Evolutionary conservation across 116 monocot species (phyloP).

Genomic region (Dioscorea cayenensis): DNA sequence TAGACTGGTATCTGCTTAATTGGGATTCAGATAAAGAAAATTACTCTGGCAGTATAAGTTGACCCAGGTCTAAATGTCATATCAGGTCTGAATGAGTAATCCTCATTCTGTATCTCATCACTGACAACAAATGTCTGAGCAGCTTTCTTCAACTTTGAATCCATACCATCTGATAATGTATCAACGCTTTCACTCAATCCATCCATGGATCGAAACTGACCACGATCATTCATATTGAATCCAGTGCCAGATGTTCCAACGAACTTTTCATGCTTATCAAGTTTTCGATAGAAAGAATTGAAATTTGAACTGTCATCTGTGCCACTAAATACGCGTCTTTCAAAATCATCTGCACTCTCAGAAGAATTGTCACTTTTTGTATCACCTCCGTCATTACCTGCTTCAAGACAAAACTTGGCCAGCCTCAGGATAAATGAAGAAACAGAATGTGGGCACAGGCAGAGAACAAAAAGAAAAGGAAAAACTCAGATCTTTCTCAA

Average conservation of each 20-base stretch:
- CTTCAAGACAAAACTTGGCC: background rate
- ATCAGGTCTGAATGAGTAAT: conserved; percentile 54
- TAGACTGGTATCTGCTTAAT: no score
- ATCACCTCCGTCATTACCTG: conserved; percentile 9
- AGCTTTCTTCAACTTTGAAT: conserved; percentile 34
- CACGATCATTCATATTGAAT: background rate
- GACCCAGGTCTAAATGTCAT: conserved; percentile 22
- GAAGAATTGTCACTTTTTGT: conserved; percentile 3
- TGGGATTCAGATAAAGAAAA: no score
- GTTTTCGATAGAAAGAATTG: conserved; percentile 35
- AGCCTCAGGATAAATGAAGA: background rate
- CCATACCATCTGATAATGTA: conserved; percentile 49
- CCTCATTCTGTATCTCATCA: conserved; percentile 30
- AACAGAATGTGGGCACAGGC: background rate
- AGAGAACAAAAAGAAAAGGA: background rate
- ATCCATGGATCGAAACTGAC: conserved; percentile 6
- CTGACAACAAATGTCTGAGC: conserved; percentile 19
- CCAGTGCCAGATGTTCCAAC: conserved; percentile 15
- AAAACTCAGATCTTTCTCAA: no score
- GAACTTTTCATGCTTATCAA: conserved; percentile 36
- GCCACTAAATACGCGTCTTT: conserved; percentile 35
- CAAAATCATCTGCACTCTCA: conserved; percentile 48
- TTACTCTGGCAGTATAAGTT: conserved; percentile 26
- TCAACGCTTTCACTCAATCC: conserved; percentile 24
- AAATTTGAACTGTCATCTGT: conserved; percentile 6